phyloP scores from a whole-genome alignment of 2,329 filamentous ascomycete species.

The Ophiobolus disseminans region DNA sequence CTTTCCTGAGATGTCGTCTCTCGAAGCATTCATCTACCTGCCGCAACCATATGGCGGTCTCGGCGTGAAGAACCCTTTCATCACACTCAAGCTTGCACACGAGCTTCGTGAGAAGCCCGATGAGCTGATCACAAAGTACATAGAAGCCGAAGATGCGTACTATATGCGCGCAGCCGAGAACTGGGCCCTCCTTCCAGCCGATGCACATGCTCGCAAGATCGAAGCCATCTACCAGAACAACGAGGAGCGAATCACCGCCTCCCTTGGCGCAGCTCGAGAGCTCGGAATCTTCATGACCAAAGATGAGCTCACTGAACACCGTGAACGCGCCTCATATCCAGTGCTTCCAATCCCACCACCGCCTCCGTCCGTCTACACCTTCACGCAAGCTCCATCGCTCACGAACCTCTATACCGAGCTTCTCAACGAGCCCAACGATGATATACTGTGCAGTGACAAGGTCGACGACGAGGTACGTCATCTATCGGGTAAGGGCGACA shows the following conservation, averaged over 20 bases:
- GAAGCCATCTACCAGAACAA: slow-evolving; percentile 22
- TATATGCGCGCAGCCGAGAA: slow-evolving; percentile 19
- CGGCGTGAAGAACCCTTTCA: slow-evolving; percentile 39
- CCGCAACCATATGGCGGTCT: slow-evolving; percentile 37
- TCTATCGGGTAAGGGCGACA: slow-evolving; percentile 7
- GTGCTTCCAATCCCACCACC: slow-evolving; percentile 3
- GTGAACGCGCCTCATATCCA: slow-evolving; percentile 23
- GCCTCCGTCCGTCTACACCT: not conserved
- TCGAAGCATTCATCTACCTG: slow-evolving; percentile 39
- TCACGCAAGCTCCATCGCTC: slow-evolving; percentile 7
- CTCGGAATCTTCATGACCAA: slow-evolving; percentile 18
- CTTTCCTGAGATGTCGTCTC: slow-evolving; percentile 5
- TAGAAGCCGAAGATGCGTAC: slow-evolving; percentile 26
- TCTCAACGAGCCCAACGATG: slow-evolving; percentile 13
- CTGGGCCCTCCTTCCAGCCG: slow-evolving; percentile 18
- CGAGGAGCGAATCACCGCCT: slow-evolving; percentile 8
- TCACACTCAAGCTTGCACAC: slow-evolving; percentile 27
- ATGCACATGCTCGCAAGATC: slow-evolving; percentile 18
- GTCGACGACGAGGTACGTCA: slow-evolving; percentile 14
- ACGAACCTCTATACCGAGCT: slow-evolving; percentile 17
- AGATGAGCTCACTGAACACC: slow-evolving; percentile 16
- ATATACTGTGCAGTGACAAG: slow-evolving; percentile 9
- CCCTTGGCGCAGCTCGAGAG: slow-evolving; percentile 12
- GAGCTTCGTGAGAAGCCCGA: slow-evolving; percentile 13
- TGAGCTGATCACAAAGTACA: slow-evolving; percentile 13